These are phyloP conservation scores for Aspergillus carlsbadensis DNA, from an alignment of 495 filamentous ascomycete genomes.

Conservation along the genomic window DNA sequence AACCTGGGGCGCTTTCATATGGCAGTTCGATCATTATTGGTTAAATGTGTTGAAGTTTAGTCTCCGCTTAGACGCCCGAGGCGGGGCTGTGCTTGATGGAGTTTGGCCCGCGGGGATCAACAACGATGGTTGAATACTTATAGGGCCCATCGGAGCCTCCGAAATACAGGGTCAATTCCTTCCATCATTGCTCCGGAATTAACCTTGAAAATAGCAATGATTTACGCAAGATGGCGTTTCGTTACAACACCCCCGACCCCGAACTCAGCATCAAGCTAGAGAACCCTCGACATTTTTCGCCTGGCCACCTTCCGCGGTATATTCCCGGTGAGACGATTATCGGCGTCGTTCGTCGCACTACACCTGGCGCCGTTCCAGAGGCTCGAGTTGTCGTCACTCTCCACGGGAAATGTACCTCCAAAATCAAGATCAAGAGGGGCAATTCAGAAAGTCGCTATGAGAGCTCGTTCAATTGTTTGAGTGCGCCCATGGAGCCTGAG, in stretches of 20 bases:
- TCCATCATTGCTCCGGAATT: too few relatives aligned
- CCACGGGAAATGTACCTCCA: not conserved
- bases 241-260: not conserved
- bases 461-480: not conserved
- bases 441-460: not conserved
- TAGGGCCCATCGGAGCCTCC: too few relatives aligned
- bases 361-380: not conserved
- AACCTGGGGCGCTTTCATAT: too few relatives aligned
- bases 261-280: not conserved
- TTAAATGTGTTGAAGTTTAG: too few relatives aligned
- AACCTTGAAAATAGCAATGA: too few relatives aligned
- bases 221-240: too few relatives aligned
- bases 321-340: conserved; percentile 5
- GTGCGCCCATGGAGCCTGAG: not conserved
- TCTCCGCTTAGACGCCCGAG: too few relatives aligned
- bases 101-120: too few relatives aligned
- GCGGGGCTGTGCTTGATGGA: too few relatives aligned
- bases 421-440: not conserved
- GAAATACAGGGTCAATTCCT: too few relatives aligned
- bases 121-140: too few relatives aligned
- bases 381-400: conserved; percentile 1
- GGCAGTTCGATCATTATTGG: too few relatives aligned
- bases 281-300: not conserved
- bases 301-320: not conserved
- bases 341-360: conserved; percentile 1